Base-by-base conservation (phyloP, 306 rosid species). In the Crataegus laevigata region DNA sequence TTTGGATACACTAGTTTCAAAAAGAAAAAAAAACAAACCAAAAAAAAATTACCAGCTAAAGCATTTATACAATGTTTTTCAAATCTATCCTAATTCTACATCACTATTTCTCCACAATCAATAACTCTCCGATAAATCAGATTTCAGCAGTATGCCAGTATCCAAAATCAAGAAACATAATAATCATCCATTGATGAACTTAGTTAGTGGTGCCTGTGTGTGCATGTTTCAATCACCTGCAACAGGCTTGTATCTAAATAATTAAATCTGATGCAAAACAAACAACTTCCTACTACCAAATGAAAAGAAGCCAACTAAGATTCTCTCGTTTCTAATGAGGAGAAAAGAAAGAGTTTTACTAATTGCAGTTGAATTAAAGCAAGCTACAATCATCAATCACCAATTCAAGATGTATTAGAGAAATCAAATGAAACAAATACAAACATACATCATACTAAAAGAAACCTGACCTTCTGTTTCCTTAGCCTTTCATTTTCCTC, bases 401-500 rank as follows among this genome's bases (percentile, higher is more conserved):
- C 26, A 77, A 66, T 43, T 63, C 19, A 77, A 69, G 45, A 51
- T 34, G 61, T 57, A 77, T 57, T 71, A 29, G 55, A 30, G 71
- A 69, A 43, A 59, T 6, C 9, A 62, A 80, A 78, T 79, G 52
- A 62, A 59, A 51, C 24, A 36, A 26, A 75, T 61, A 66, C 11
- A 17, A 74, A 50, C 25, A 66, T 43, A 72, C 68, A 51, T 52
- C 61, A 62, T 61, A 59, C 22, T 52, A 13, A 73, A 81, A 75
- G 78, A 76, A 78, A 82, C 70, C 87, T 72, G 71, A 94, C 98
- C 98, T 89, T 87, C 50, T 76, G 89, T 84, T 85, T 91, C 89
- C 92, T 87, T 81, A 94, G 94, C 91, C 81, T 85, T 84, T 91
- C 98, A 43, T 94, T 94, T 79, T 94, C 98, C 88, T 90, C 96